Evolutionary conservation across 1,139 yeast species (phyloP).

Genomic region (Debaryomyces sp.): DNA sequence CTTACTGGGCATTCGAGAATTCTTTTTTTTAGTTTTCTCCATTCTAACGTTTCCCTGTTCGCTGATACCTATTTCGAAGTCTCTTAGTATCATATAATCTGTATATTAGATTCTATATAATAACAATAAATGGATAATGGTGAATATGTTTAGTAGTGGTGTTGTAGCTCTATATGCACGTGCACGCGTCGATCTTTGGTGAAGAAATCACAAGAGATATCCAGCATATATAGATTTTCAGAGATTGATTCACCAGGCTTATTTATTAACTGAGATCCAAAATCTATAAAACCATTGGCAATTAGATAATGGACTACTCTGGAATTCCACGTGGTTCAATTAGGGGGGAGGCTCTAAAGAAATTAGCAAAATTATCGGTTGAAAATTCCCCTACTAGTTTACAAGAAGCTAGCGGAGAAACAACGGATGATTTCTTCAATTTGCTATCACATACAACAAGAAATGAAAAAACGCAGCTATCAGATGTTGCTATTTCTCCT

Average conservation of each 20-base stretch:
- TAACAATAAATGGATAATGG: constrained; percentile 5
- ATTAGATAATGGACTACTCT: constrained; percentile 36
- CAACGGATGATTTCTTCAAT: constrained; percentile 27
- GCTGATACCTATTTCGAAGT: neutral
- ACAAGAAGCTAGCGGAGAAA: constrained; percentile 16
- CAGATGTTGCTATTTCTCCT: constrained; percentile 44
- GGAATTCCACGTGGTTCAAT: constrained; percentile 48
- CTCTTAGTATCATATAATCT: constrained; percentile 9
- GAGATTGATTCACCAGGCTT: neutral
- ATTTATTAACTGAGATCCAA: neutral
- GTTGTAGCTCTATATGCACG: neutral
- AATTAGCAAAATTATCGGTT: constrained; percentile 33
- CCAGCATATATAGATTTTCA: neutral
- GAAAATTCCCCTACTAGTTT: constrained; percentile 24
- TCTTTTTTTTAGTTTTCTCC: constrained; percentile 6
- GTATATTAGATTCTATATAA: constrained; percentile 12
- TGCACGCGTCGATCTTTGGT: neutral
- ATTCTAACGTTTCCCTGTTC: constrained; percentile 1
- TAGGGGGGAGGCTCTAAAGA: constrained; percentile 62
- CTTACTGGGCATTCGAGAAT: constrained; percentile 5
- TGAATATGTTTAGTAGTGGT: neutral
- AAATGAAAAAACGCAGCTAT: constrained; percentile 15
- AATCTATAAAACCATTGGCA: neutral
- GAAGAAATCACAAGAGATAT: neutral
- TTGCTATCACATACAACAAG: constrained; percentile 27